Evolutionary conservation across 768 basidiomycete species (phyloP).

Genomic region (Pulveroboletus sp.): DNA sequence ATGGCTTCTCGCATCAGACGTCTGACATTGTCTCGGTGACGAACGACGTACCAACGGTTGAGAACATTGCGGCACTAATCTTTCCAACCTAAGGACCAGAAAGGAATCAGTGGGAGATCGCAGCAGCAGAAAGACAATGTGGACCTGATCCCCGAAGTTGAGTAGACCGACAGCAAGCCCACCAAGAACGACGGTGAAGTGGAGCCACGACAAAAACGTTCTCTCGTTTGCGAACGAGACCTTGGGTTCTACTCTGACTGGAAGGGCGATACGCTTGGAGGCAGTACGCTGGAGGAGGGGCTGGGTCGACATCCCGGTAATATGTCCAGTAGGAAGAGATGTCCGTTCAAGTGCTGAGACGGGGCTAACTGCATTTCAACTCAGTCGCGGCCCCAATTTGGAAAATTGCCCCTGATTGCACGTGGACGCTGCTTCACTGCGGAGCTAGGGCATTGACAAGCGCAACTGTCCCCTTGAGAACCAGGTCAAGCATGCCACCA

Average conservation of each 20-base stretch:
- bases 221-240: conserved; percentile 94
- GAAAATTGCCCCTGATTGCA: conserved; percentile 20
- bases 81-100: conserved; percentile 65
- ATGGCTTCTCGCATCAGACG: conserved; percentile 56
- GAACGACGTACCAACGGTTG: conserved; percentile 69
- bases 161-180: conserved; percentile 93
- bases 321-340: background rate
- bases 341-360: background rate
- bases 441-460: conserved; percentile 2
- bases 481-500: conserved; percentile 10
- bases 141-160: conserved; percentile 95
- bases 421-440: conserved; percentile 3
- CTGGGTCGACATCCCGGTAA: conserved; percentile 81
- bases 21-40: background rate
- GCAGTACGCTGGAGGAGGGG: conserved; percentile 95
- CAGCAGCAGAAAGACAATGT: background rate
- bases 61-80: conserved; percentile 96
- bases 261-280: conserved; percentile 91
- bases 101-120: background rate
- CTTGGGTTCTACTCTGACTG: conserved; percentile 90
- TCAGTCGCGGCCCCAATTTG: background rate
- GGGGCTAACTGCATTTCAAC: conserved; percentile 5
- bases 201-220: conserved; percentile 97
- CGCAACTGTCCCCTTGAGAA: background rate
- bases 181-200: conserved; percentile 96